These are phyloP conservation scores for Podospora comata DNA, from an alignment of 495 filamentous ascomycete genomes.

Conservation along the genomic window DNA sequence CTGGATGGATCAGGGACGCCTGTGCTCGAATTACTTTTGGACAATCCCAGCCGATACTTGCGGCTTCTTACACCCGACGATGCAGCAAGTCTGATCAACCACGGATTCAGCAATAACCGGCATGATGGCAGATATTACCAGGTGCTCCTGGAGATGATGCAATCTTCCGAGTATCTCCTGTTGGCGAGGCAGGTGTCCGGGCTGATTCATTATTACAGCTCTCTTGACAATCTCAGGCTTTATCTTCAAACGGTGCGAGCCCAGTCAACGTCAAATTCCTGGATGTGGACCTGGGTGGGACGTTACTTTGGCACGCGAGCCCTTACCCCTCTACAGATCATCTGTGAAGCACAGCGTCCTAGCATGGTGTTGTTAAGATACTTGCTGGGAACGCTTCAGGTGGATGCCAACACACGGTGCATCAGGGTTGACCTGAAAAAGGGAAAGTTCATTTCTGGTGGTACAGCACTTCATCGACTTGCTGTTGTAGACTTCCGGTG, in stretches of 20 bases:
- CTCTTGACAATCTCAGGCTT: background rate
- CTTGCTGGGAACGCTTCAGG: constrained; percentile 15
- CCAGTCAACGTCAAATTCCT: too few species aligned
- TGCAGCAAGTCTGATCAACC: background rate
- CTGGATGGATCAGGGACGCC: too few species aligned
- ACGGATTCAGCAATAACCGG: background rate
- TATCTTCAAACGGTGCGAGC: constrained; percentile 4
- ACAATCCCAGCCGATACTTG: background rate
- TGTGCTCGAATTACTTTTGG: background rate
- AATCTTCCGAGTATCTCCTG: background rate
- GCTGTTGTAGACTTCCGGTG: constrained; percentile 12
- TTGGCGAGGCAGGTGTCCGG: background rate
- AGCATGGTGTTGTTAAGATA: constrained; percentile 14
- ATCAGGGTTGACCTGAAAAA: background rate
- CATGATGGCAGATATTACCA: background rate
- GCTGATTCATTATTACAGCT: background rate
- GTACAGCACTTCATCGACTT: constrained; percentile 21
- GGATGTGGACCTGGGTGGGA: background rate
- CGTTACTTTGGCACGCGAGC: background rate
- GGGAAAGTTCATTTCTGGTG: background rate
- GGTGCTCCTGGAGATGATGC: background rate
- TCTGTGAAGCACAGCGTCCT: background rate
- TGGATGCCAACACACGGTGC: constrained; percentile 18
- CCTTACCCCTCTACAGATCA: constrained; percentile 6
- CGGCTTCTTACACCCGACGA: background rate